Evolutionary conservation across 2,329 filamentous ascomycete genomes (phyloP), one percentile per base, ranked within the genome.

Genomic region (Fusarium hainanense): DNA sequence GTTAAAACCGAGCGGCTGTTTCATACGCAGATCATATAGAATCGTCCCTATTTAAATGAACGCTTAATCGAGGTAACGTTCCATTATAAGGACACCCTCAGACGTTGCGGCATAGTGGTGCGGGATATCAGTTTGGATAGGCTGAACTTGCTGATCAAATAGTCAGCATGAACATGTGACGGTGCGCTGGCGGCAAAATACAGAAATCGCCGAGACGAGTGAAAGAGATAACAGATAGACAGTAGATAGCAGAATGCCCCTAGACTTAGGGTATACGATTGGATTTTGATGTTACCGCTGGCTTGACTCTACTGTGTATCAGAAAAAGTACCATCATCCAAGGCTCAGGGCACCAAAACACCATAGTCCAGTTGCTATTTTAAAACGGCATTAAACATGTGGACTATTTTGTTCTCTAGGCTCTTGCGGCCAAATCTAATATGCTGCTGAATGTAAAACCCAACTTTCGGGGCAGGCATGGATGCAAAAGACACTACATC

Each of bases 1-100:
- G 69, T 28, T 50, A 63, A 68, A 23, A 28, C 9, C 20, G 18
- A 21, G 63, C 69, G 69, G 69, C 63, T 65, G 61, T 30, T 47
- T 34, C 32, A 25, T 21, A 41, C 21, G 8, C 6, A 25, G 12
- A 52, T 34, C 30, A 28, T 27, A 8, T 11, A 42, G 21, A 27
- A 25, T 21, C n/a, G 11, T 21, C 20, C 18, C 11, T 41, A 32
- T 52, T 44, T 37, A 18, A 30, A 42, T 51, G 34, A 40, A 32
- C 42, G 41, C 20, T 46, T 41, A 30, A 54, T 23, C 27, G 40
- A 69, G 28, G 57, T 20, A 48, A 59, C 46, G 49, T 70, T 70
- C 51, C 57, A 55, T 37, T 40, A 13, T 27, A 57, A 32, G 18
- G 25, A 21, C 34, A 44, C 27, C 32, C 27, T 43, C 16, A 20